phyloP scores from a whole-genome alignment of 2,329 filamentous ascomycete genomes.

The Trichophyton equinum region DNA sequence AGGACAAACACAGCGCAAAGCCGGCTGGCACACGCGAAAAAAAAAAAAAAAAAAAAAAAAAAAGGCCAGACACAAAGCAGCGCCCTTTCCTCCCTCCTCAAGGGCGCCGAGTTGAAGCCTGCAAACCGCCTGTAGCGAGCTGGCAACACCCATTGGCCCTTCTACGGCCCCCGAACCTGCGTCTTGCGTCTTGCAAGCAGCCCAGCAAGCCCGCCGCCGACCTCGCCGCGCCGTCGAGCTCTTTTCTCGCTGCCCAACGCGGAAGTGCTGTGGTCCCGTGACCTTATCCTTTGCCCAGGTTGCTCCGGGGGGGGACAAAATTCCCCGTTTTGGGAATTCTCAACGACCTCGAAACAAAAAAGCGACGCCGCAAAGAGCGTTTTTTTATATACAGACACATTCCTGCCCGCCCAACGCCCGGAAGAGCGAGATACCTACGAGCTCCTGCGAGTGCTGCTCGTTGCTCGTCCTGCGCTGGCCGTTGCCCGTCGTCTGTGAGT shows the following conservation, averaged over 20 bases:
- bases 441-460: neutral
- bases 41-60: no score
- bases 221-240: no score
- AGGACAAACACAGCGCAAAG: neutral
- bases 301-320: neutral
- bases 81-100: no score
- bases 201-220: neutral
- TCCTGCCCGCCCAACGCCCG: neutral
- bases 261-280: neutral
- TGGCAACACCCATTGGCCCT: neutral
- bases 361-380: neutral
- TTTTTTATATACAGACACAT: neutral
- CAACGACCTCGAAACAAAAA: neutral
- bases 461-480: neutral
- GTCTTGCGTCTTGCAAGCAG: no score
- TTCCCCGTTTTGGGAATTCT: constrained; percentile 1
- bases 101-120: neutral
- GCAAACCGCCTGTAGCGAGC: neutral
- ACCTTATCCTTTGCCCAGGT: neutral
- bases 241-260: neutral
- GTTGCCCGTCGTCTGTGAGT: neutral
- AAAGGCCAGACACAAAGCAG: no score
- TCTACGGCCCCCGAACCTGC: neutral
- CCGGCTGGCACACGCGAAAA: neutral
- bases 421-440: neutral